These are phyloP conservation scores for Macrolepiota fuliginosa DNA, from an alignment of 768 basidiomycete species.

Conservation along the genomic window DNA sequence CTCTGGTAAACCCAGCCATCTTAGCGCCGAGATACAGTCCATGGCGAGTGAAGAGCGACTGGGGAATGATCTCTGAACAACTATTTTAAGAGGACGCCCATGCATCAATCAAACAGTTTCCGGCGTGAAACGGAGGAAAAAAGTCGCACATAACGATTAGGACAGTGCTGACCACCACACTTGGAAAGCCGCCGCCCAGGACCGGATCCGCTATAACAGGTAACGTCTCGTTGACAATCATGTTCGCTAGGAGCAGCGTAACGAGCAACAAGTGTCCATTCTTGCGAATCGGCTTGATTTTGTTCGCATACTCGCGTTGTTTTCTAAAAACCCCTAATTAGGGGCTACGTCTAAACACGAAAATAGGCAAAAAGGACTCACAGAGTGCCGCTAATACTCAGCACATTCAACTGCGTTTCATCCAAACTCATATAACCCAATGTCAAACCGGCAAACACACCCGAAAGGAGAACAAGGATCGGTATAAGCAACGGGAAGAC, in stretches of 20 bases:
- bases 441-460: conserved; percentile 89
- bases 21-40: conserved; percentile 87
- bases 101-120: background rate
- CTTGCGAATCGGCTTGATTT: conserved; percentile 83
- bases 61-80: conserved; percentile 90
- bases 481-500: conserved; percentile 67
- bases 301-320: conserved; percentile 77
- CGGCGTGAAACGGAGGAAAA: background rate
- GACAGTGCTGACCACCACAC: conserved; percentile 79
- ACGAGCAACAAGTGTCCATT: conserved; percentile 83
- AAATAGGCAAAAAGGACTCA: conserved; percentile 32
- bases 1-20: conserved; percentile 69
- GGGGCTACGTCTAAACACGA: background rate
- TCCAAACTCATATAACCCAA: conserved; percentile 93
- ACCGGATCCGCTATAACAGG: conserved; percentile 81
- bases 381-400: conserved; percentile 84
- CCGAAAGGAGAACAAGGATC: conserved; percentile 77
- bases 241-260: conserved; percentile 81
- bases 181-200: conserved; percentile 74
- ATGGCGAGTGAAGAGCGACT: conserved; percentile 89
- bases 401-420: conserved; percentile 86
- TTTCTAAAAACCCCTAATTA: conserved; percentile 31
- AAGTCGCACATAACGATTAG: conserved; percentile 84
- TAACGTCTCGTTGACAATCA: conserved; percentile 89
- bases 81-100: conserved; percentile 31